A percentile compares a stretch with the other conserved stretches of the same genome.
Conservation (phyloP, 192 early-diverging fungal genomes). For the Rhizophlyctis rosea region DNA sequence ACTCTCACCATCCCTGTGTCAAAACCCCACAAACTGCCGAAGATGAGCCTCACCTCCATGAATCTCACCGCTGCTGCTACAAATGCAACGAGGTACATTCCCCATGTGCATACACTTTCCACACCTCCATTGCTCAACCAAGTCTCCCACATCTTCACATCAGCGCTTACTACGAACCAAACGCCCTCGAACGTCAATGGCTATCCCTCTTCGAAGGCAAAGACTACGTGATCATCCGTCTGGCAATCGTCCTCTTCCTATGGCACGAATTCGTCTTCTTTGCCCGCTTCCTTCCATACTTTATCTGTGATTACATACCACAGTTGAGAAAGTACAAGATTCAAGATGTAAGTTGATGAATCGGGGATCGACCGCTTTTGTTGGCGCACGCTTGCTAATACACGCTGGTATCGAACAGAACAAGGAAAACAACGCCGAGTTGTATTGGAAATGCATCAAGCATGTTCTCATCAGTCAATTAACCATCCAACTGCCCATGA, state of each 20-base stretch:
- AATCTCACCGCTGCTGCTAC: too few relatives aligned
- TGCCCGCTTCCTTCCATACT: slow-evolving; percentile 86
- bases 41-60: too few relatives aligned
- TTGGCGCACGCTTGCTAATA: not conserved
- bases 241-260: slow-evolving; percentile 68
- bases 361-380: not conserved
- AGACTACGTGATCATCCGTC: slow-evolving; percentile 27
- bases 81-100: too few relatives aligned
- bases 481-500: slow-evolving; percentile 81
- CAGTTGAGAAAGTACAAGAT: slow-evolving; percentile 86
- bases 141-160: too few relatives aligned
- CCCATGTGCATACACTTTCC: too few relatives aligned
- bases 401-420: slow-evolving; percentile 26
- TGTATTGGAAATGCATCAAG: slow-evolving; percentile 72
- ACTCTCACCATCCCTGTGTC: too few relatives aligned
- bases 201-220: slow-evolving; percentile 29
- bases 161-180: too few relatives aligned
- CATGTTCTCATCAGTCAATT: slow-evolving; percentile 76
- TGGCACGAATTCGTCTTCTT: slow-evolving; percentile 93
- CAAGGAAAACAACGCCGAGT: slow-evolving; percentile 58
- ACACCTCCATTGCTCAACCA: too few relatives aligned
- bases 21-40: too few relatives aligned
- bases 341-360: slow-evolving; percentile 70
- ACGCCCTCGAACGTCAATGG: slow-evolving; percentile 29
- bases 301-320: slow-evolving; percentile 82